phyloP scores from a whole-genome alignment of 305 asterid species.

The Ajuga reptans region DNA sequence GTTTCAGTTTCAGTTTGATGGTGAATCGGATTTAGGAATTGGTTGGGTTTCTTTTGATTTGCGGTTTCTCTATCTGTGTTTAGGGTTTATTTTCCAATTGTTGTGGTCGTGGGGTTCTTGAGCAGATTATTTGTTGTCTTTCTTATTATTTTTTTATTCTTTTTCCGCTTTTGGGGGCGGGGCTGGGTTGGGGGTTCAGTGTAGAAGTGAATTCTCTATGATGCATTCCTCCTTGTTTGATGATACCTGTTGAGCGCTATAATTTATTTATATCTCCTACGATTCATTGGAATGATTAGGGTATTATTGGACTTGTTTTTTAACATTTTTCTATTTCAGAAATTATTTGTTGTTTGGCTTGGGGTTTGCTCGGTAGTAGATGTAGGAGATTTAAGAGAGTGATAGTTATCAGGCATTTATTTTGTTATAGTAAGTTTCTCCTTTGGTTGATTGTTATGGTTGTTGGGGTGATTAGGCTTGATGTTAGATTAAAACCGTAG shows the following conservation, averaged over 20 bases:
- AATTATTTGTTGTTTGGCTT: neutral
- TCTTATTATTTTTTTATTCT: neutral
- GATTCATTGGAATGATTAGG: neutral
- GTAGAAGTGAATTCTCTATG: neutral
- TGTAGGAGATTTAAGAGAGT: neutral
- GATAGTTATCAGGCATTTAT: too few species aligned
- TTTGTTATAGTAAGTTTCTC: conserved; percentile 15
- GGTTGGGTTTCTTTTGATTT: conserved; percentile 13
- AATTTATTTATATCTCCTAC: neutral
- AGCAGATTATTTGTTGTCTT: neutral
- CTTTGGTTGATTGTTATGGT: neutral
- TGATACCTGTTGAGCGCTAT: neutral
- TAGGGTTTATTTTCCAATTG: conserved; percentile 26
- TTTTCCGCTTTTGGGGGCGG: too few species aligned
- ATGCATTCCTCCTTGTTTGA: neutral
- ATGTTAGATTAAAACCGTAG: neutral
- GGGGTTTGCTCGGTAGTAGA: neutral
- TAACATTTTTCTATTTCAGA: conserved; percentile 10
- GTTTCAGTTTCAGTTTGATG: conserved; percentile 15
- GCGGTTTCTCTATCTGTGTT: conserved; percentile 5
- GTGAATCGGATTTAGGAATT: conserved; percentile 9
- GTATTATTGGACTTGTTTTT: neutral
- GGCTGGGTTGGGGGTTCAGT: neutral
- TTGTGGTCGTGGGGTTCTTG: neutral
- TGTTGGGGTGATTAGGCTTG: neutral